Evolutionary conservation across 495 filamentous ascomycete species (phyloP), one percentile per base, ranked within the genome.

Genomic region (Thozetella sp.): DNA sequence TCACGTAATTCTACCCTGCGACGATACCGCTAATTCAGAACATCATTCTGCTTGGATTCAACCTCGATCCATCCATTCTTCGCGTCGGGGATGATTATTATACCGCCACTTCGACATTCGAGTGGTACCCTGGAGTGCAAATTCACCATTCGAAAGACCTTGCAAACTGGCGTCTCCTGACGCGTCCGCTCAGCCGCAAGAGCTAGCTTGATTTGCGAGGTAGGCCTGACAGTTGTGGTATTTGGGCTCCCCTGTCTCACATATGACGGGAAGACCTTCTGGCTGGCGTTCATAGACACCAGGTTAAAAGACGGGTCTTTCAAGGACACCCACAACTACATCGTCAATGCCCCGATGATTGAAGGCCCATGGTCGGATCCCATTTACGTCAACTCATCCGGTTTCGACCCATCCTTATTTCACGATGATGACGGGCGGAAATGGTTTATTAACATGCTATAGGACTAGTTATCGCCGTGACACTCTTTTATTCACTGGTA

Each of bases 41-140:
- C 66, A 84, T 84, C 24, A 86, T 88, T 60, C 69, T 88, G 37
- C 83, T 85, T 11, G 86, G 86, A 22, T 88, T 86, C 73, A 85
- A 86, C 66, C 70, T 85, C 13, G 86, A 88, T 70, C 86, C 86
- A 11, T 87, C 85, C 1, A 77, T 87, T 67, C 59, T 86, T 56
- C 77, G 83, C 43, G 79, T 84, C 43, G 79, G 78, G 43, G 66
- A 75, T 1, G 81, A 86, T 66, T 88, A 86, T 68, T 87, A 85
- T 70, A 81, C 87, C 56, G 83, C 83, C 30, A 86, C 83, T 1
- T 87, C 85, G 22, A 85, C 83, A 0, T 87, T 88, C 53, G 84
- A 88, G 63, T 87, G 80, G 77, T 87, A 77, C 54, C 86, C 86
- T 0, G 85, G 83, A 12, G 75, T 84, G 9, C 84, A 82, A 56